phyloP scores from a whole-genome alignment of 495 filamentous ascomycete genomes.

The Letharia columbiana region DNA sequence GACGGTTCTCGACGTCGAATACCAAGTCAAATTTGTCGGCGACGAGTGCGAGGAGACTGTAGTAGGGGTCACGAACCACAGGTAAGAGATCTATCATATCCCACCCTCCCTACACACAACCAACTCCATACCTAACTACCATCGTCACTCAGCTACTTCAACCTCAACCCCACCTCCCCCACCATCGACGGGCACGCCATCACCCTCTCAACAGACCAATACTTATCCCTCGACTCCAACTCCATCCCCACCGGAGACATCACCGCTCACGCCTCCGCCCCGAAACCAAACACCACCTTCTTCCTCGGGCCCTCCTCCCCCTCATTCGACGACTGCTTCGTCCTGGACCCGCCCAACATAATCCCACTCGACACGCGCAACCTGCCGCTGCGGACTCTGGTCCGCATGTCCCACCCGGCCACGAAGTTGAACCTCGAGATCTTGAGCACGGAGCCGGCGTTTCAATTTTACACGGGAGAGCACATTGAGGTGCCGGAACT shows the following conservation, averaged over 20 bases:
- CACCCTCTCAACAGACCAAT: constrained; percentile 57
- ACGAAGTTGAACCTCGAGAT: constrained; percentile 74
- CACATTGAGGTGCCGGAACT: constrained; percentile 69
- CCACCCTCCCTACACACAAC: not conserved
- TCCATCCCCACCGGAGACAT: constrained; percentile 53
- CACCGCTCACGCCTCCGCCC: constrained; percentile 49
- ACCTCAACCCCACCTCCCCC: constrained; percentile 52
- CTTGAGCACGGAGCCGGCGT: constrained; percentile 82
- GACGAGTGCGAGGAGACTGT: constrained; percentile 75
- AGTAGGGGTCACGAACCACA: constrained; percentile 90
- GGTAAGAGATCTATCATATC: constrained; percentile 41
- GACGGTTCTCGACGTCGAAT: constrained; percentile 71
- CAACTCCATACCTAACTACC: not conserved
- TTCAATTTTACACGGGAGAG: constrained; percentile 92
- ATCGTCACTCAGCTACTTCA: constrained; percentile 70
- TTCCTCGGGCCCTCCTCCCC: constrained; percentile 56
- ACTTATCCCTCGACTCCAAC: constrained; percentile 63
- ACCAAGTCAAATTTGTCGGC: constrained; percentile 73
- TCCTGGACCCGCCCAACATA: constrained; percentile 45
- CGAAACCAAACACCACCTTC: constrained; percentile 53
- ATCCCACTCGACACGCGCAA: constrained; percentile 71
- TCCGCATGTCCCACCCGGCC: constrained; percentile 58
- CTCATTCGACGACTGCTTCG: constrained; percentile 84
- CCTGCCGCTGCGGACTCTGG: constrained; percentile 52
- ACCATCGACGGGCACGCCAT: constrained; percentile 69